Evolutionary conservation across 192 early-diverging fungal species (phyloP).

Genomic region (Backusella macrospora): DNA sequence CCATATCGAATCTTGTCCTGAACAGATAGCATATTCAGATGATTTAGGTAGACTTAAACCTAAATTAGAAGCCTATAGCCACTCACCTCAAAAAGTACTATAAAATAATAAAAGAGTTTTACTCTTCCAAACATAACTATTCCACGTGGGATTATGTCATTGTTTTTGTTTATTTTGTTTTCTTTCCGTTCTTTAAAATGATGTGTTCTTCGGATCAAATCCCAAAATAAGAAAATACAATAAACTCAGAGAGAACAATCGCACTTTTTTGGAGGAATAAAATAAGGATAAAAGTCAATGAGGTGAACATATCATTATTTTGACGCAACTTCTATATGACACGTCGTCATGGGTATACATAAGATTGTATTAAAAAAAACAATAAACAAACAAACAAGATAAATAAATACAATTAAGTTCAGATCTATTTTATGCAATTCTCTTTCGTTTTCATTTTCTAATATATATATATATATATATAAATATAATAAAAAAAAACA

Average conservation of each 20-base stretch:
- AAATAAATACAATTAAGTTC: neutral
- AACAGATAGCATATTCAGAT: constrained; percentile 5
- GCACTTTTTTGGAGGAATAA: neutral
- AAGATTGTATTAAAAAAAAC: constrained; percentile 4
- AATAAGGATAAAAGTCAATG: neutral
- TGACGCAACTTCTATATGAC: constrained; percentile 1
- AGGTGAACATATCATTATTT: neutral
- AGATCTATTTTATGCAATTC: constrained; percentile 4
- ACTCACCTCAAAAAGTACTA: neutral
- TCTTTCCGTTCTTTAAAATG: neutral
- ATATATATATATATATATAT: neutral
- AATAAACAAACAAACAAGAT: neutral
- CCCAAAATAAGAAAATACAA: neutral
- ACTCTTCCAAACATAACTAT: neutral
- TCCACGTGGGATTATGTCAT: constrained; percentile 7
- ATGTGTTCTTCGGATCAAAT: neutral
- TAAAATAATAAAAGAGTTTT: constrained; percentile 7
- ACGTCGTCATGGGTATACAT: neutral
- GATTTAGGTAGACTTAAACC: constrained; percentile 17
- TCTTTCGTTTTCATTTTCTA: neutral
- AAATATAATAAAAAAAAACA: neutral
- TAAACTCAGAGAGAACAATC: neutral
- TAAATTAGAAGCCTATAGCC: constrained; percentile 16
- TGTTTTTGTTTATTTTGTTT: neutral
- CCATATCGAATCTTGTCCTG: constrained; percentile 20